Conservation (phyloP, 176 grass and related monocot genomes). For the Lolium perenne region DNA sequence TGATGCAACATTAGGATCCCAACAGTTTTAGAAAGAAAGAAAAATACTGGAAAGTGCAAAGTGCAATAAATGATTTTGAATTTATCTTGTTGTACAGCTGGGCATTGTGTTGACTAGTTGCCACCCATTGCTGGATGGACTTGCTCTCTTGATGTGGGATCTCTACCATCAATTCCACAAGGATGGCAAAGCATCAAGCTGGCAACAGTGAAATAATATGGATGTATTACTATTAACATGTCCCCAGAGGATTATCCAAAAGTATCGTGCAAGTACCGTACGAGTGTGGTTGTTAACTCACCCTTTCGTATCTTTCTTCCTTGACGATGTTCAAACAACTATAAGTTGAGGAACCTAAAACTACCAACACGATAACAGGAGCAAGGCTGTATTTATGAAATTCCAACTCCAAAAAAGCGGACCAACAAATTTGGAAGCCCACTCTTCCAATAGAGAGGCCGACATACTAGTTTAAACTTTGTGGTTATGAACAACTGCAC, state of each 20-base stretch:
- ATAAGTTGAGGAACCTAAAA: neutral
- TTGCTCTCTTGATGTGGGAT: neutral
- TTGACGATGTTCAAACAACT: neutral
- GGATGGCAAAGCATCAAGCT: neutral
- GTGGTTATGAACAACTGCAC: neutral
- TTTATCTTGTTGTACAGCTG: neutral
- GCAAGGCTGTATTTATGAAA: neutral
- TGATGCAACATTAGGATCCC: neutral
- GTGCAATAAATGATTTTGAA: neutral
- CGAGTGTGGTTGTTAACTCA: neutral
- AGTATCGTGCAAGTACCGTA: neutral
- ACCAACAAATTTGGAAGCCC: neutral
- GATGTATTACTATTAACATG: neutral
- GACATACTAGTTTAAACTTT: neutral
- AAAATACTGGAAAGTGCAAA: constrained; percentile 6
- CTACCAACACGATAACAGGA: neutral
- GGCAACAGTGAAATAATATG: neutral
- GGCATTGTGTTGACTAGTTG: neutral
- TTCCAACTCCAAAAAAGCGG: neutral
- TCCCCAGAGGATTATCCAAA: neutral
- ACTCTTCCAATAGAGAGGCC: neutral
- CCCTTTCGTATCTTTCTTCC: neutral
- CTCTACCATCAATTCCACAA: neutral
- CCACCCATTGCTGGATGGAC: neutral
- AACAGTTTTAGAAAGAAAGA: neutral